Conservation (phyloP, 208 protist genomes). For the Trypanosoma vivax region DNA sequence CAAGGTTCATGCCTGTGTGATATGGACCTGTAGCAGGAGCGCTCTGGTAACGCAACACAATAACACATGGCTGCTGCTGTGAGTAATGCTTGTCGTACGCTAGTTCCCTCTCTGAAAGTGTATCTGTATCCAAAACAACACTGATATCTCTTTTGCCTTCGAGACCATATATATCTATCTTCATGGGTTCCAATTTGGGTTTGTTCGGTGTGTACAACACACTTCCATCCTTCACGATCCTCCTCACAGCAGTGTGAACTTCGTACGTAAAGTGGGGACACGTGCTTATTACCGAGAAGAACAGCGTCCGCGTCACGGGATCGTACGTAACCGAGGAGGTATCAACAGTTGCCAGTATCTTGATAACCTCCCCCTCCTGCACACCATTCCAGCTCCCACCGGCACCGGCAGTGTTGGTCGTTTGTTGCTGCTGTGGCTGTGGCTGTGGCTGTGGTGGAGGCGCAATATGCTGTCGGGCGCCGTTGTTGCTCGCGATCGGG, state of each 20-base stretch:
- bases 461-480: too few relatives aligned
- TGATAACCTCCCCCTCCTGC: slow-evolving; percentile 89
- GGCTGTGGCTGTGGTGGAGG: slow-evolving; percentile 10
- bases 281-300: slow-evolving; percentile 69
- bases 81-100: slow-evolving; percentile 85
- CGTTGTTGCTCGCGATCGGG: slow-evolving; percentile 1
- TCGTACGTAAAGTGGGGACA: slow-evolving; percentile 77
- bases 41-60: slow-evolving; percentile 77
- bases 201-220: slow-evolving; percentile 86
- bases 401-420: slow-evolving; percentile 20
- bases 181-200: slow-evolving; percentile 81
- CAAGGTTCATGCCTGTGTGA: slow-evolving; percentile 54
- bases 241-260: slow-evolving; percentile 88
- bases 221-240: slow-evolving; percentile 58
- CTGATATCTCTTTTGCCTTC: slow-evolving; percentile 73
- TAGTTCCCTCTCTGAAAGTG: slow-evolving; percentile 77
- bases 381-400: slow-evolving; percentile 35
- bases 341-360: slow-evolving; percentile 87
- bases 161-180: slow-evolving; percentile 52
- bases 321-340: slow-evolving; percentile 74
- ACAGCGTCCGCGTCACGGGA: slow-evolving; percentile 53
- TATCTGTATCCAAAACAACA: slow-evolving; percentile 68
- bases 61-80: slow-evolving; percentile 87
- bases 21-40: slow-evolving; percentile 14
- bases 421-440: slow-evolving; percentile 18